These are phyloP conservation scores for Saccharomycopsis sp. DNA, from an alignment of 805 yeast species.

Conservation along the genomic window DNA sequence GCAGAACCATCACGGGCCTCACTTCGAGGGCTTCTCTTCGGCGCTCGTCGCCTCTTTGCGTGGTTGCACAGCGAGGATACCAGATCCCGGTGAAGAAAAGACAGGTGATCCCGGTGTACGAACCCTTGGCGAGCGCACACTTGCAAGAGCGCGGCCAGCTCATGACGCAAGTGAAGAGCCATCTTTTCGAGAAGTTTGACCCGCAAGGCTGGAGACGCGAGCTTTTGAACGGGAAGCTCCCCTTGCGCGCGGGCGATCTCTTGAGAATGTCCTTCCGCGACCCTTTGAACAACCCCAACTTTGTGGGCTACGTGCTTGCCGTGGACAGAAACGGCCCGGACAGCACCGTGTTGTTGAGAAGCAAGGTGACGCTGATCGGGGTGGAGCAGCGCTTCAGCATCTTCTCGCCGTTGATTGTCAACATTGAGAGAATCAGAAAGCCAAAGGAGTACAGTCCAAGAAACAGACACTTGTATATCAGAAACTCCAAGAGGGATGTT, in stretches of 20 bases:
- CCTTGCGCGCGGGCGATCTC: constrained; percentile 72
- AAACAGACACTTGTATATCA: constrained; percentile 84
- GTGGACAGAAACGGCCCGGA: constrained; percentile 65
- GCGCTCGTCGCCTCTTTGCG: too few relatives aligned
- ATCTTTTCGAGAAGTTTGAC: constrained; percentile 54
- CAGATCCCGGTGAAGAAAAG: constrained; percentile 16
- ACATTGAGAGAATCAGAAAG: constrained; percentile 69
- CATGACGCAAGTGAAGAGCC: constrained; percentile 31
- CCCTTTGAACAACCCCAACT: constrained; percentile 46
- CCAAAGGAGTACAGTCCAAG: constrained; percentile 66
- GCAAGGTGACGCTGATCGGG: constrained; percentile 73
- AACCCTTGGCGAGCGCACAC: constrained; percentile 18
- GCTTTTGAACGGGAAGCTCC: constrained; percentile 38
- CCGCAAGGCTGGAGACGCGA: constrained; percentile 59
- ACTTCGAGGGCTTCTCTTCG: background rate
- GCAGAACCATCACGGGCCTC: background rate
- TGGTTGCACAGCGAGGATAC: constrained; percentile 17
- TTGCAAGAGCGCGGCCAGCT: constrained; percentile 4
- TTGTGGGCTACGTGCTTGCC: constrained; percentile 73
- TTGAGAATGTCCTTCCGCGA: constrained; percentile 64
- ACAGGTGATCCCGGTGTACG: constrained; percentile 15
- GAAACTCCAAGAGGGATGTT: constrained; percentile 69
- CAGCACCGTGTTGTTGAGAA: constrained; percentile 72
- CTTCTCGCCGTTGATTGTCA: constrained; percentile 67
- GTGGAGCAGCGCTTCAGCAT: constrained; percentile 77